Evolutionary conservation across 1,284 basidiomycete genomes (phyloP), one percentile per base, ranked within the genome.

Genomic region (Fomitiporia mediterranea): DNA sequence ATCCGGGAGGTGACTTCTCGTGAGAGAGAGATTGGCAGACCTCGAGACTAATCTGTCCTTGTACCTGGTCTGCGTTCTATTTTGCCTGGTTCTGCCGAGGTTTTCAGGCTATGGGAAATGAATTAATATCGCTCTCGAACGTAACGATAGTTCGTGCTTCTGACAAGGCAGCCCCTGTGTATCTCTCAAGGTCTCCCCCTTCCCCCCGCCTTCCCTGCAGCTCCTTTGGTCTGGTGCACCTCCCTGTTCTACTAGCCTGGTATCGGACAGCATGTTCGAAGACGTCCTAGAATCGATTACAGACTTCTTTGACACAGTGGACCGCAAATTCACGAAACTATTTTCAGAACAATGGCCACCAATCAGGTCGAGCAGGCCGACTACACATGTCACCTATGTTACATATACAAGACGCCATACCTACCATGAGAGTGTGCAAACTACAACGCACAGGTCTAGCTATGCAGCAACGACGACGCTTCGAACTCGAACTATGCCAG

Each of bases 271-370:
- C 8, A 51, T 50, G 55, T 19, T 49, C 9, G 27, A 28, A 25
- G 48, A 56, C 3, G 40, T 56, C 13, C 17, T 47, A 25, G 55
- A 56, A n/a, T 28, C 47, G n/a, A 4, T 56, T 28, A 34, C 28
- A 6, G 55, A 56, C 27, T 32, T 56, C 25, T 37, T 51, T 17
- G 27, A 49, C n/a, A 27, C 44, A 34, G 55, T 34, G n/a, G 55
- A 56, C 25, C 55, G 48, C 8, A 43, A 48, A n/a, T 4, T 56
- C 32, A 35, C 55, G 28, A 50, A 30, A 21, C 21, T 51, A 21
- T 50, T 56, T 30, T 49, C 25, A 13, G 55, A 51, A 13, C 55
- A 47, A 23, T 50, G 47, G 49, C 55, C 47, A 6, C 55, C 55
- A 2, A 7, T 35, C 19, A 30, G 34, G 15, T n/a, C 9, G 8